Percentiles rank a stretch among this genome's conserved stretches.
Conservation (phyloP, 371 early-diverging fungal genomes). For the Rhizopus sp. region DNA sequence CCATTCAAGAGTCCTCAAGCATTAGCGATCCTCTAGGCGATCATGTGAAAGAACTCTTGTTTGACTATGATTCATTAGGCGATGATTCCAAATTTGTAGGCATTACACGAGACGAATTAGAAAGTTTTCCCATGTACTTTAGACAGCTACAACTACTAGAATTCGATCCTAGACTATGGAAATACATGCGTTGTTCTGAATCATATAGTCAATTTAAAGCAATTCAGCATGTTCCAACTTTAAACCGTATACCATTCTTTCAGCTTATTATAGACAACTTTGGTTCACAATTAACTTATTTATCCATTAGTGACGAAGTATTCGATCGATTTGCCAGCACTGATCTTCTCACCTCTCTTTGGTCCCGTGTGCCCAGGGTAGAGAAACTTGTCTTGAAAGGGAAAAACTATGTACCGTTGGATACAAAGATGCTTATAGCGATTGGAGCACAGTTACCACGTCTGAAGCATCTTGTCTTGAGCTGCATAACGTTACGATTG, state of each 20-base stretch:
- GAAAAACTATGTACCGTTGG: conserved; percentile 9
- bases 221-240: conserved; percentile 14
- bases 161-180: conserved; percentile 30
- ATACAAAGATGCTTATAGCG: conserved; percentile 25
- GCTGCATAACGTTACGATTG: conserved; percentile 21
- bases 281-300: conserved; percentile 21
- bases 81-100: conserved; percentile 5
- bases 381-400: conserved; percentile 18
- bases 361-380: conserved; percentile 20
- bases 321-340: conserved; percentile 10
- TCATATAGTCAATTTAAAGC: conserved; percentile 3
- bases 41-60: conserved; percentile 33
- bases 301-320: conserved; percentile 20
- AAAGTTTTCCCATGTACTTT: conserved; percentile 21
- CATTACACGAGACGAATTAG: conserved; percentile 27
- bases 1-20: conserved; percentile 14
- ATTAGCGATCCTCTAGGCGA: conserved; percentile 28
- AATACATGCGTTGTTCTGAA: conserved; percentile 20
- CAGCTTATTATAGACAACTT: conserved; percentile 6
- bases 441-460: conserved; percentile 24
- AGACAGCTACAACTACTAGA: conserved; percentile 13
- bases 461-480: conserved; percentile 18
- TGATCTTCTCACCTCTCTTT: conserved; percentile 15
- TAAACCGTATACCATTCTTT: conserved; percentile 8
- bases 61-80: conserved; percentile 17